Base-by-base conservation (phyloP, 352 stramenopile species). In the Elongisporangium prolatum region DNA sequence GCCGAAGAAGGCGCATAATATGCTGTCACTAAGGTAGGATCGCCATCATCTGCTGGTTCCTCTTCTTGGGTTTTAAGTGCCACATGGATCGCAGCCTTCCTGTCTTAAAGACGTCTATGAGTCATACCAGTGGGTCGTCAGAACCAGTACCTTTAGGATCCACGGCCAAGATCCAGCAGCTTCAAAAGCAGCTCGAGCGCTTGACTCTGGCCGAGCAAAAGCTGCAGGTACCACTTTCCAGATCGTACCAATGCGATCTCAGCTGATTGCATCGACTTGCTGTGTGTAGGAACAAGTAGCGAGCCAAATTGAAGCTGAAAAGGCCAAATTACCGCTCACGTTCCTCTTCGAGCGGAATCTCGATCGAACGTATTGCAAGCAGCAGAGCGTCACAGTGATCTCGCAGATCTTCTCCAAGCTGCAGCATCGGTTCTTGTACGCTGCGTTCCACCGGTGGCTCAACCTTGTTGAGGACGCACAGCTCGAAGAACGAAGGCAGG, bases 281-380 rank as follows among this genome's bases (percentile, higher is more conserved):
- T 44, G 10, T 44, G 34, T 3, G 9, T 59, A 89, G 60, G 48
- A 72, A 16, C 67, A 48, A 14, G 63, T 89, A 1, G 61, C 57
- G 34, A 55, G 55, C 5, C 67, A 71, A 13, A 89, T 93, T 21
- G 68, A 82, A 8, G 60, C 55, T 0, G 73, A 89, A 38, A 84
- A 88, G 18, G 68, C 80, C 18, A 74, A 69, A 16, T 52, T 93
- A 11, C 83, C 83, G 17, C 63, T 93, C 14, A 72, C 74, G 14
- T 91, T 91, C 53, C 73, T 93, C 53, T 93, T 93, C 28, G 80
- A 91, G 50, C 78, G 75, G 53, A 84, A 86, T 20, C 59, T 93
- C 18, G 70, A 84, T 34, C 68, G 70, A 8, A 70, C 64, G 3
- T 88, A 91, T 60, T 88, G 78, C 50, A 70, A 68, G 21, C 60